These are phyloP conservation scores for Fulvia fulva DNA, from an alignment of 2,329 filamentous ascomycete genomes.

Conservation along the genomic window DNA sequence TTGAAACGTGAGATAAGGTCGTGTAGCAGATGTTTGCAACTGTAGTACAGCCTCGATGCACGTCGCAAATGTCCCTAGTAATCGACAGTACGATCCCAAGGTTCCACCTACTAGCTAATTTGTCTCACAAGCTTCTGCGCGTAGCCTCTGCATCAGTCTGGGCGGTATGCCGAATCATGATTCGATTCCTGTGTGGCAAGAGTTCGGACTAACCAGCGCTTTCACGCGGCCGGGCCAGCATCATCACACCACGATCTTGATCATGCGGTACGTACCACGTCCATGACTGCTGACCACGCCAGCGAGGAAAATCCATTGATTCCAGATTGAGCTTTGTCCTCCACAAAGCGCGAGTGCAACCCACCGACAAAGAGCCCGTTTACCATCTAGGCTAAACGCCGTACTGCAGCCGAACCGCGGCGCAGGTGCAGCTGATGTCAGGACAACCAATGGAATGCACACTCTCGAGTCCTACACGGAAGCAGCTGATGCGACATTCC, in stretches of 20 bases:
- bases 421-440: background rate
- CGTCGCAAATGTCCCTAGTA: background rate
- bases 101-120: background rate
- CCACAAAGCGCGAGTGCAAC: constrained; percentile 6
- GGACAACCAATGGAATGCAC: background rate
- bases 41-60: background rate
- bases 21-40: background rate
- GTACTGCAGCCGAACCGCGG: constrained; percentile 5
- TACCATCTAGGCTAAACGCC: constrained; percentile 1
- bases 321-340: background rate
- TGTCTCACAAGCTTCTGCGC: background rate
- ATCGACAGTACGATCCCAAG: background rate
- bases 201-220: background rate
- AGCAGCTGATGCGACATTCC: constrained; percentile 1
- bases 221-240: background rate
- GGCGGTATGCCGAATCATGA: background rate
- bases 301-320: background rate
- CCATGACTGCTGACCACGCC: background rate
- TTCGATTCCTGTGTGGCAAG: background rate
- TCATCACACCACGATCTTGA: background rate
- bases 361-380: constrained; percentile 11
- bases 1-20: background rate
- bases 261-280: background rate
- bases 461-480: background rate
- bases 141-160: background rate